phyloP scores from a whole-genome alignment of 352 stramenopile genomes.

The Globisporangium heterothallicum region DNA sequence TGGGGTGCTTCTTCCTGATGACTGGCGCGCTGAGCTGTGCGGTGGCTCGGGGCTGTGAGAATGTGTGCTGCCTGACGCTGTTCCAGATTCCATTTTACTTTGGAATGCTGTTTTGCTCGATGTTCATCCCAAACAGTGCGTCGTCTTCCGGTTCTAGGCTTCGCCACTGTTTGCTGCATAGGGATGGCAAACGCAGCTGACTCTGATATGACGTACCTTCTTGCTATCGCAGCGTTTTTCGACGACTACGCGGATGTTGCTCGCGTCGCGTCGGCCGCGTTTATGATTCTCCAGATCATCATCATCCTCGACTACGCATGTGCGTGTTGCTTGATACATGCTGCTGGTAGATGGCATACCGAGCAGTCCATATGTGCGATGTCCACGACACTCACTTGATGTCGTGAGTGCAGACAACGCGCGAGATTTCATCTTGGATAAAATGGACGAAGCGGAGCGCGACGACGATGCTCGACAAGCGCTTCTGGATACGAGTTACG shows the following conservation, averaged over 20 bases:
- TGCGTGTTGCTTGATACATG: slow-evolving; percentile 13
- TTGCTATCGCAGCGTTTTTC: slow-evolving; percentile 79
- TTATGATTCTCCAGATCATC: slow-evolving; percentile 75
- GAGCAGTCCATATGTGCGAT: too few relatives aligned
- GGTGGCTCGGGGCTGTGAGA: slow-evolving; percentile 43
- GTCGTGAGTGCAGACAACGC: slow-evolving; percentile 40
- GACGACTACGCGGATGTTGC: slow-evolving; percentile 57
- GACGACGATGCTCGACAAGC: slow-evolving; percentile 48
- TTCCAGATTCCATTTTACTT: slow-evolving; percentile 65
- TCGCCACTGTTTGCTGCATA: too few relatives aligned
- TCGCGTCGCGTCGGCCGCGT: slow-evolving; percentile 49
- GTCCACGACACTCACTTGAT: not conserved
- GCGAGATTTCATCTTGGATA: slow-evolving; percentile 56
- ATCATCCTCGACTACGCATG: slow-evolving; percentile 77
- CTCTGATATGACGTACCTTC: too few relatives aligned
- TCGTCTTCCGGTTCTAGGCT: too few relatives aligned
- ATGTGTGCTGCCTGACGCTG: slow-evolving; percentile 54
- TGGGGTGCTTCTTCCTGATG: slow-evolving; percentile 60
- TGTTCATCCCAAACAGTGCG: slow-evolving; percentile 64
- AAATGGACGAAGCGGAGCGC: slow-evolving; percentile 56
- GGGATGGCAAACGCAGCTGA: not conserved
- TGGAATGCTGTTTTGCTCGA: slow-evolving; percentile 39
- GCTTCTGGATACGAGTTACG: slow-evolving; percentile 34
- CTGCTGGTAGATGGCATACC: too few relatives aligned
- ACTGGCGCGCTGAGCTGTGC: slow-evolving; percentile 48